phyloP scores from a whole-genome alignment of 495 filamentous ascomycete genomes.

The Penicillium coprophilum region DNA sequence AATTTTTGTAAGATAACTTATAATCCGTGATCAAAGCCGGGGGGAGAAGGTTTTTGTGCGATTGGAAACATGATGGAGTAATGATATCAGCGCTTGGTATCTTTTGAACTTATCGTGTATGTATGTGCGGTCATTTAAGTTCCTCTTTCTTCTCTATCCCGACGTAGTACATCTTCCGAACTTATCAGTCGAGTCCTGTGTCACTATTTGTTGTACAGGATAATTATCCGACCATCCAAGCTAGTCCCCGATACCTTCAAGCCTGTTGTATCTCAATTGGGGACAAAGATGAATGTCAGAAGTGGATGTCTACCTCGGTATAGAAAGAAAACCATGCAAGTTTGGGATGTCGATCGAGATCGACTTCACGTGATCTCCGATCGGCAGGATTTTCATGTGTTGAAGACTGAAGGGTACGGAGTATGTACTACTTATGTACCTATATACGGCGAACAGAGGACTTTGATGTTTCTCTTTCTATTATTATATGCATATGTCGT shows the following conservation, averaged over 20 bases:
- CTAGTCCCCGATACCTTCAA: conserved; percentile 2
- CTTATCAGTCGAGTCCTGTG: conserved; percentile 14
- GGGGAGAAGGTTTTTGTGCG: not conserved
- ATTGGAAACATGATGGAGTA: not conserved
- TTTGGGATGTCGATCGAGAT: not conserved
- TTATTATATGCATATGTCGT: not conserved
- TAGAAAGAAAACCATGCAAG: no score
- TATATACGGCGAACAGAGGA: not conserved
- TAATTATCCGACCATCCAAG: conserved; percentile 7
- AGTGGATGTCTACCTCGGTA: no score
- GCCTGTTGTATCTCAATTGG: not conserved
- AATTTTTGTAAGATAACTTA: conserved; percentile 11
- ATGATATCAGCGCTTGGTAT: not conserved
- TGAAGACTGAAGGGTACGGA: not conserved
- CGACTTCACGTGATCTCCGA: not conserved
- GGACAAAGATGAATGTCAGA: not conserved
- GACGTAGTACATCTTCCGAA: conserved; percentile 5
- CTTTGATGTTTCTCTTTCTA: not conserved
- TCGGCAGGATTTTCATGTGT: not conserved
- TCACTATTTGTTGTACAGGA: conserved; percentile 11
- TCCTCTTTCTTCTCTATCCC: not conserved
- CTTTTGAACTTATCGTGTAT: conserved; percentile 1
- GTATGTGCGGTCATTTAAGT: conserved; percentile 2
- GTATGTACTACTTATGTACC: no score
- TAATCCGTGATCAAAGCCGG: conserved; percentile 1